phyloP scores from a whole-genome alignment of 2,329 filamentous ascomycete genomes.

The Cladophialophora carrionii region DNA sequence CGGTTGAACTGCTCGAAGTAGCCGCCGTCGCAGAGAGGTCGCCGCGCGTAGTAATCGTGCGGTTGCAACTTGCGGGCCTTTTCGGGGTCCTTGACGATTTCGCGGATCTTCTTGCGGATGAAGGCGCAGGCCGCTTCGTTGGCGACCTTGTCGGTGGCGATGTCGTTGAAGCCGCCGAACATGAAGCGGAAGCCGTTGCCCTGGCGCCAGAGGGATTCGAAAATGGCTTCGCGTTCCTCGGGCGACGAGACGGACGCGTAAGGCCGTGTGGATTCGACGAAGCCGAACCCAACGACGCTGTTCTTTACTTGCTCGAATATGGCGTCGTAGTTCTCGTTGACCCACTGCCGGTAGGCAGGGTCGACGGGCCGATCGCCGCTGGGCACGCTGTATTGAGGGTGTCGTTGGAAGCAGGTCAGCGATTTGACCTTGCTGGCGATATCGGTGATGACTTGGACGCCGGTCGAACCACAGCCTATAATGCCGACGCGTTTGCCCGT shows the following conservation, averaged over 20 bases:
- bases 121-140: constrained; percentile 60
- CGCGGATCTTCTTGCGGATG: constrained; percentile 58
- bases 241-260: constrained; percentile 32
- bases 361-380: constrained; percentile 24
- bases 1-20: constrained; percentile 54
- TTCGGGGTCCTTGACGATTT: constrained; percentile 55
- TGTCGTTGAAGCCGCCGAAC: constrained; percentile 57
- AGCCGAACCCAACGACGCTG: constrained; percentile 65
- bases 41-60: constrained; percentile 30
- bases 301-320: constrained; percentile 42
- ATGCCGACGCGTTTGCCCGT: constrained; percentile 55
- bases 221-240: constrained; percentile 48
- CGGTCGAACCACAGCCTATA: constrained; percentile 66
- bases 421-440: constrained; percentile 40
- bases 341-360: constrained; percentile 25
- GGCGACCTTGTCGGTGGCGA: constrained; percentile 49
- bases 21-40: constrained; percentile 31
- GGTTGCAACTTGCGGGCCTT: constrained; percentile 40
- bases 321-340: constrained; percentile 44
- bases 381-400: constrained; percentile 38
- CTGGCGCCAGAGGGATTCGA: constrained; percentile 53
- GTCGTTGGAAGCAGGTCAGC: constrained; percentile 44
- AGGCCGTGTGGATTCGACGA: constrained; percentile 49
- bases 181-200: constrained; percentile 59
- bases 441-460: constrained; percentile 56